Evolutionary conservation across 805 yeast genomes (phyloP).

Genomic region (Monosporozyma unispora): DNA sequence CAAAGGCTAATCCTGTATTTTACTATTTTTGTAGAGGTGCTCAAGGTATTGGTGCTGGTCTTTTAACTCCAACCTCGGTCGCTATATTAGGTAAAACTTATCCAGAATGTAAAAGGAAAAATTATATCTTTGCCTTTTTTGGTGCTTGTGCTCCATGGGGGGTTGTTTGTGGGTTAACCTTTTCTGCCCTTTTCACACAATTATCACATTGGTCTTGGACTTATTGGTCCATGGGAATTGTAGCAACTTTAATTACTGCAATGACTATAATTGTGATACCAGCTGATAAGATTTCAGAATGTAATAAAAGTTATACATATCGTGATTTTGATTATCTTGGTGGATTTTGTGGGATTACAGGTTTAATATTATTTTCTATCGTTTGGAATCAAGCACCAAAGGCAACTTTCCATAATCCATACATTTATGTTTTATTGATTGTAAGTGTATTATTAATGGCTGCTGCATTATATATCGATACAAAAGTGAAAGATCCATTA

Average conservation of each 20-base stretch:
- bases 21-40: constrained; percentile 41
- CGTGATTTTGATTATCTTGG: constrained; percentile 35
- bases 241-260: constrained; percentile 28
- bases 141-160: constrained; percentile 62
- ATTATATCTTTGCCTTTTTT: constrained; percentile 45
- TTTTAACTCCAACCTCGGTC: constrained; percentile 48
- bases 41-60: constrained; percentile 58
- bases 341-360: constrained; percentile 41
- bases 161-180: constrained; percentile 44
- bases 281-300: not conserved
- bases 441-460: constrained; percentile 37
- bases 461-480: constrained; percentile 32
- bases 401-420: constrained; percentile 49
- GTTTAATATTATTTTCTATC: constrained; percentile 48
- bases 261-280: constrained; percentile 31
- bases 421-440: constrained; percentile 43
- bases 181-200: constrained; percentile 39
- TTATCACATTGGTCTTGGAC: constrained; percentile 54
- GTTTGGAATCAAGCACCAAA: constrained; percentile 62
- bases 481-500: constrained; percentile 37
- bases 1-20: constrained; percentile 13
- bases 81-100: constrained; percentile 40
- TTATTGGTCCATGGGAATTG: constrained; percentile 41
- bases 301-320: not conserved
- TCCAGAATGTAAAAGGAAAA: constrained; percentile 32